Evolutionary conservation across 2,329 filamentous ascomycete genomes (phyloP).

Genomic region (Mollisiaceae sp.): DNA sequence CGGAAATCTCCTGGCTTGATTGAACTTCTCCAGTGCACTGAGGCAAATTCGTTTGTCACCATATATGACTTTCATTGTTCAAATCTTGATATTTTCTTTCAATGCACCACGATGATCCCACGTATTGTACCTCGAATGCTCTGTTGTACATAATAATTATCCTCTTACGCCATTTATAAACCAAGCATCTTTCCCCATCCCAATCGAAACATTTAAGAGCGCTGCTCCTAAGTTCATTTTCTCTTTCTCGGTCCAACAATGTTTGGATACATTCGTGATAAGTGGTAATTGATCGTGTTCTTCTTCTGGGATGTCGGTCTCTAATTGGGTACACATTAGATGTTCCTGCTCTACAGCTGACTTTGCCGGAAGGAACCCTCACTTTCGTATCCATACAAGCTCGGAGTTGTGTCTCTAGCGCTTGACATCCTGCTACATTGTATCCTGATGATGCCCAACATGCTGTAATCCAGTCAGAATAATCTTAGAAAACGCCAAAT

Average conservation of each 20-base stretch:
- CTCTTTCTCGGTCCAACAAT: constrained; percentile 74
- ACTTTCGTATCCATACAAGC: constrained; percentile 82
- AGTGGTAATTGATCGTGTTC: constrained; percentile 90
- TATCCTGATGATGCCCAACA: constrained; percentile 85
- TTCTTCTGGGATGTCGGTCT: constrained; percentile 63
- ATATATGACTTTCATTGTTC: neutral
- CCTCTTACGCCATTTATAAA: neutral
- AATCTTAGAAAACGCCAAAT: neutral
- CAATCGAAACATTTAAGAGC: neutral
- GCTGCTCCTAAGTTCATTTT: constrained; percentile 44
- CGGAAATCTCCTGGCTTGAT: neutral
- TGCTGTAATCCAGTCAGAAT: constrained; percentile 52
- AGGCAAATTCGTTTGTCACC: neutral
- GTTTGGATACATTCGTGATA: constrained; percentile 76
- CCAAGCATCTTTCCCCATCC: neutral
- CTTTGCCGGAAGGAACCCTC: constrained; percentile 42
- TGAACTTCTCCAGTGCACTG: neutral
- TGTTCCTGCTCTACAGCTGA: neutral
- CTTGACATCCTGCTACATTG: constrained; percentile 62
- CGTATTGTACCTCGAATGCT: constrained; percentile 14
- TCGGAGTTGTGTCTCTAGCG: constrained; percentile 64
- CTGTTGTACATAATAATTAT: constrained; percentile 22
- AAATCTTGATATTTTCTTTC: neutral
- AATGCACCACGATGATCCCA: constrained; percentile 15
- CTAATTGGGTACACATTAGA: constrained; percentile 45